Evolutionary conservation across 768 basidiomycete genomes (phyloP), one percentile per base, ranked within the genome.

Genomic region (Leccinum rimulosum): DNA sequence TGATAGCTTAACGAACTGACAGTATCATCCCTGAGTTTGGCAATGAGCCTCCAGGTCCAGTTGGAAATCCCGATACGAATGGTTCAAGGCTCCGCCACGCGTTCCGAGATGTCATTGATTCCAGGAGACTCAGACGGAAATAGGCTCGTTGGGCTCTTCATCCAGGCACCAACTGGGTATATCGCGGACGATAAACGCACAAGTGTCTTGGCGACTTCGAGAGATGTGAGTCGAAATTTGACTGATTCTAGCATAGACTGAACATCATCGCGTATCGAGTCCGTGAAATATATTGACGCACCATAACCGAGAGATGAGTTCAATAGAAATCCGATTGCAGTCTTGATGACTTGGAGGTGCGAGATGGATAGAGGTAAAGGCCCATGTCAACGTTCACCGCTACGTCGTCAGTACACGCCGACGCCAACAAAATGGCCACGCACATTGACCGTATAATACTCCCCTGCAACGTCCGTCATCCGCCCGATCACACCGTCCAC

Each of bases 361-460:
- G 82, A 71, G 52, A 82, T 75, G 36, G 85, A 77, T 10, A 89
- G 74, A 19, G 81, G 75, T 19, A 85, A 71, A 15, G 85, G 83
- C n/a, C 40, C 40, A 40, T n/a, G 17, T 10, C 40, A n/a, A 9
- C 9, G 40, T n/a, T 43, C n/a, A 43, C 40, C n/a, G 53, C 2
- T 47, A 9, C 43, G 9, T 33, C 49, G 19, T 51, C 50, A 57
- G 57, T 19, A 58, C 36, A n/a, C 9, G 8, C 27, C 9, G 10
- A 31, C 33, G 17, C 9, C 11, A 76, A 15, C 3, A 17, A 40
- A n/a, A n/a, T n/a, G n/a, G n/a, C 9, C 4, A 79, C 88, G 52
- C 63, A 91, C 89, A 57, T 95, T 96, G 61, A 97, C 96, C 0
- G 97, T 98, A 73, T 97, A 98, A 74, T 97, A 98, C 68, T 96